A percentile compares a stretch with the other conserved stretches of the same genome.
These are phyloP conservation scores for Corylus avellana DNA, from an alignment of 306 rosid species.

Conservation along the genomic window DNA sequence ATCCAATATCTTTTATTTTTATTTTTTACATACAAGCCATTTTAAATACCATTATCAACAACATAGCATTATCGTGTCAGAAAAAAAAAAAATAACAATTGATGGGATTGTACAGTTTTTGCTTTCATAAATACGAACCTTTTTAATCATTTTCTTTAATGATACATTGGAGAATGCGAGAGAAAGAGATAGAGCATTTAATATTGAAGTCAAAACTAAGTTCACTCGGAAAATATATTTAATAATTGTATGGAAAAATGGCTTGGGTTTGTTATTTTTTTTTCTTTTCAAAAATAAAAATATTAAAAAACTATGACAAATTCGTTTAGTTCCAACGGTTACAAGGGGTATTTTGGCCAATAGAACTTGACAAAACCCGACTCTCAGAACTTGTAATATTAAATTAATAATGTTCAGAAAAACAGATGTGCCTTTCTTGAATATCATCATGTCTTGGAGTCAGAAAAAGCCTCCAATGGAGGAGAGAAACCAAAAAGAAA, in stretches of 20 bases:
- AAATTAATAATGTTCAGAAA: slow-evolving; percentile 19
- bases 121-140: neutral
- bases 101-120: neutral
- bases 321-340: slow-evolving; percentile 18
- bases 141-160: neutral
- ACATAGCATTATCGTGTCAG: neutral
- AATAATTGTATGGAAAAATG: neutral
- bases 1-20: too few species aligned
- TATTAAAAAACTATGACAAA: too few species aligned
- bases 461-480: slow-evolving; percentile 38
- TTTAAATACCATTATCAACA: neutral
- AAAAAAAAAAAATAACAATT: too few species aligned
- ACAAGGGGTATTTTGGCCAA: slow-evolving; percentile 31
- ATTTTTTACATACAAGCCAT: too few species aligned
- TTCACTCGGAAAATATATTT: too few species aligned
- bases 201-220: neutral
- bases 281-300: too few species aligned
- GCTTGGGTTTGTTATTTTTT: too few species aligned
- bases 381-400: neutral
- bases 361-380: slow-evolving; percentile 9
- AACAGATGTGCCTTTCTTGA: slow-evolving; percentile 35
- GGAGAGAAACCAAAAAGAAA: slow-evolving; percentile 11
- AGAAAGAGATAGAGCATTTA: neutral
- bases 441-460: slow-evolving; percentile 36
- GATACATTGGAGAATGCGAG: neutral